Percentiles rank a stretch among this genome's conserved stretches.
Evolutionary conservation across 805 yeast species (phyloP).

Genomic region (Metschnikowia drakensbergensis): DNA sequence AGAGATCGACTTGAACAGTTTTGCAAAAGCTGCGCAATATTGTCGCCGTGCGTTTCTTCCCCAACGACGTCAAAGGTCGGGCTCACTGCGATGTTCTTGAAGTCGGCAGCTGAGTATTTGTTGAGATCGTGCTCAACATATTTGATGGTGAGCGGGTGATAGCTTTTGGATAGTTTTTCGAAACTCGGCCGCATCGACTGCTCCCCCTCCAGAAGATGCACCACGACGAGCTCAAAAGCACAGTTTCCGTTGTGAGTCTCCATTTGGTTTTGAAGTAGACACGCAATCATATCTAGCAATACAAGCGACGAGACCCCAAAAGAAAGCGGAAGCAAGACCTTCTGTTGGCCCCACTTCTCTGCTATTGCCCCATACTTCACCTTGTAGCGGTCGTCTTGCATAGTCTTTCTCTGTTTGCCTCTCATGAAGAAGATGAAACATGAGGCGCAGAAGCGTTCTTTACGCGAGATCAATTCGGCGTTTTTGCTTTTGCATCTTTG

Average conservation of each 20-base stretch:
- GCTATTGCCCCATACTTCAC: conserved; percentile 55
- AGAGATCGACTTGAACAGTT: conserved; percentile 54
- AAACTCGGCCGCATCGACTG: conserved; percentile 11
- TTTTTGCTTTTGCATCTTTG: conserved; percentile 46
- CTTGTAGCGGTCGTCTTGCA: conserved; percentile 69
- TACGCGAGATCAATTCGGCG: conserved; percentile 50
- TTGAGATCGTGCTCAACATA: conserved; percentile 42
- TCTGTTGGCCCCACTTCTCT: conserved; percentile 32
- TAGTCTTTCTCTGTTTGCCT: conserved; percentile 75
- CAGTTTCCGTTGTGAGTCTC: conserved; percentile 57
- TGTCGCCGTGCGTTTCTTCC: background rate
- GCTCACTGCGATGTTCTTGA: conserved; percentile 15
- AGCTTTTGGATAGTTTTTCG: conserved; percentile 17
- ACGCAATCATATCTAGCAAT: conserved; percentile 60
- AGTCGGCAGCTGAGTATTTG: conserved; percentile 32
- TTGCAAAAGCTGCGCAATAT: conserved; percentile 29
- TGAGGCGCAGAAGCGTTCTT: conserved; percentile 57
- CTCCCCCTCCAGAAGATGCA: conserved; percentile 43
- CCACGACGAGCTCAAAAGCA: conserved; percentile 60
- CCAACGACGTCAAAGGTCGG: conserved; percentile 13
- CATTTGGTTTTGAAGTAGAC: conserved; percentile 59
- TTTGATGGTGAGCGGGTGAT: conserved; percentile 24
- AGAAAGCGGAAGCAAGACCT: conserved; percentile 58
- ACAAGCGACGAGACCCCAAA: conserved; percentile 67
- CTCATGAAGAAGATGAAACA: conserved; percentile 74